phyloP scores from a whole-genome alignment of 2,329 filamentous ascomycete genomes.

The Penicillium sp. region DNA sequence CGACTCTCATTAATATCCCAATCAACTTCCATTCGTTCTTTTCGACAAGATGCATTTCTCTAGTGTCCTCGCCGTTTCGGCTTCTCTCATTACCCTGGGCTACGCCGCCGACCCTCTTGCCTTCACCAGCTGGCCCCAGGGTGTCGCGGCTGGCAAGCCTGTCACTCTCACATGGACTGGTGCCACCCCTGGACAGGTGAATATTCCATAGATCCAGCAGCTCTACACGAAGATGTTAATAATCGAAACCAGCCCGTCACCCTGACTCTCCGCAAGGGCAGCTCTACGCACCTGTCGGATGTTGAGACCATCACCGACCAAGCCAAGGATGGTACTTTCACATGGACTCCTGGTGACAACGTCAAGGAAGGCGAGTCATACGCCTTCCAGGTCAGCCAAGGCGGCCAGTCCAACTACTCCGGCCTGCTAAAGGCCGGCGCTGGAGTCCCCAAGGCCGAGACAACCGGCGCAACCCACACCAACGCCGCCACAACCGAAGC shows the following conservation, averaged over 20 bases:
- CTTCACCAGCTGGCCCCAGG: slow-evolving; percentile 58
- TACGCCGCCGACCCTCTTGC: slow-evolving; percentile 51
- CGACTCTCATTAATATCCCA: slow-evolving; percentile 20
- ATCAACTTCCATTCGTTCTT: slow-evolving; percentile 2
- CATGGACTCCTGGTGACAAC: slow-evolving; percentile 54
- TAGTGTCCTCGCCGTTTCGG: slow-evolving; percentile 51
- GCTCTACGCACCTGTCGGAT: slow-evolving; percentile 54
- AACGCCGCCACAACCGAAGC: slow-evolving; percentile 4
- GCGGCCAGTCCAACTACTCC: slow-evolving; percentile 59
- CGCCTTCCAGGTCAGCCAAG: slow-evolving; percentile 63
- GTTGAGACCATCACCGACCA: slow-evolving; percentile 53
- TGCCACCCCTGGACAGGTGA: slow-evolving; percentile 40
- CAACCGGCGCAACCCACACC: slow-evolving; percentile 7
- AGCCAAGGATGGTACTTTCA: slow-evolving; percentile 52
- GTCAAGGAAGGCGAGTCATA: slow-evolving; percentile 56
- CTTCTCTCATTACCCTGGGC: slow-evolving; percentile 47
- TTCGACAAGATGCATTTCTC: slow-evolving; percentile 55
- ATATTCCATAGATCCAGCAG: background rate
- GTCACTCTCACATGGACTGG: slow-evolving; percentile 55
- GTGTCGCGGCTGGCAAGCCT: slow-evolving; percentile 54
- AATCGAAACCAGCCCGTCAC: slow-evolving; percentile 51
- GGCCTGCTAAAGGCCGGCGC: slow-evolving; percentile 52
- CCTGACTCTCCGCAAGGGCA: slow-evolving; percentile 61
- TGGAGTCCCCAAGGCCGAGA: slow-evolving; percentile 35
- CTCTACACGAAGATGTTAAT: slow-evolving; percentile 15